Base-by-base conservation (phyloP, 106 monocot species). In the Gastrodia elata region DNA sequence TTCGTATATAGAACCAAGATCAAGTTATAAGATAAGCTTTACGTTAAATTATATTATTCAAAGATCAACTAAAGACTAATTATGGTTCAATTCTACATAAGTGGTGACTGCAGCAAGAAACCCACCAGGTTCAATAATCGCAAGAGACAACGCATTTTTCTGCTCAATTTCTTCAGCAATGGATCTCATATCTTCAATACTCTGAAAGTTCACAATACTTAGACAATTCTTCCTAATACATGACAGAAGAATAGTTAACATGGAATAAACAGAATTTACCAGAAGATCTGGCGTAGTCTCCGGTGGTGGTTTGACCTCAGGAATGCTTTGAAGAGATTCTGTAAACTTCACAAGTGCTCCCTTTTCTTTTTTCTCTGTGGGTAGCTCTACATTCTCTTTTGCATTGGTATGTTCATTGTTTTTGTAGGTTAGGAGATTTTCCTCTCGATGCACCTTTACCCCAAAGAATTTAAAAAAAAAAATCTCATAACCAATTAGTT, bases 111-210 rank as follows among this genome's bases (percentile, higher is more conserved):
- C 27, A 61, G 5, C 10, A 61, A 61, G 32, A 61, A 61, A 61
- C 61, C 10, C 37, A 67, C 67, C 67, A 16, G 67, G 67, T 38
- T 67, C 37, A 2, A 67, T 37, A 37, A 67, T 38, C n/a, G 67
- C 37, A 18, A 67, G 67, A 67, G 67, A 35, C 36, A 61, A 61
- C 32, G 61, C 61, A 61, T 61, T 61, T 61, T 61, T 61, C 32
- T 61, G 61, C 61, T 61, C 61, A 61, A 61, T 67, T 37, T 67
- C 67, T 67, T 35, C 37, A 38, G 67, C 67, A 67, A 28, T 67
- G 36, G 67, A 38, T 36, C n/a, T 35, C n/a, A 67, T 67, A 35
- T 67, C 67, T n/a, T 67, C 37, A 18, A 37, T 27, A 67, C 20
- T n/a, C 67, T 67, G 37, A 1, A 67, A 16, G 65, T 20, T 65